Evolutionary conservation across 2,329 filamentous ascomycete genomes (phyloP).

Genomic region (Chalara sp.): DNA sequence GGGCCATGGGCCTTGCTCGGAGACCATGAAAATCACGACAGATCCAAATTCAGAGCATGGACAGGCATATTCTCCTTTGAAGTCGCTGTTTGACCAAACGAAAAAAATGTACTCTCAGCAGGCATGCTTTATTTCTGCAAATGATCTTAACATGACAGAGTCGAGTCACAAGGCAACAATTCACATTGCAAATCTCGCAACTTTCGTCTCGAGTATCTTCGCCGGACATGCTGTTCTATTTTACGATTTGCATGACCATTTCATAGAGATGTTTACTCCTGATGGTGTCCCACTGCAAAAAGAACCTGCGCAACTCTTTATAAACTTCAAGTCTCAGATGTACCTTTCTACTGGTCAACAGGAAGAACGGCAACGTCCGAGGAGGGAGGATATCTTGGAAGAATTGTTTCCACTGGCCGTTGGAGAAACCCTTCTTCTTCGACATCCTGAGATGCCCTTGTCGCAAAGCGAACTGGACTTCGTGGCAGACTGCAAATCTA

Average conservation of each 20-base stretch:
- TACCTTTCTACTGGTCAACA: constrained; percentile 56
- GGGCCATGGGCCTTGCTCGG: constrained; percentile 47
- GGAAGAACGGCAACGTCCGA: constrained; percentile 39
- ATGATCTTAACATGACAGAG: constrained; percentile 44
- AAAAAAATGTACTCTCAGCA: constrained; percentile 54
- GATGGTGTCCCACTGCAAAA: constrained; percentile 50
- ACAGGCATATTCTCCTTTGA: constrained; percentile 55
- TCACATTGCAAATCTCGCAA: constrained; percentile 57
- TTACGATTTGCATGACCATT: constrained; percentile 54
- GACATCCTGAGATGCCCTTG: constrained; percentile 47
- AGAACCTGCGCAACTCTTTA: constrained; percentile 51
- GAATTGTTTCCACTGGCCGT: constrained; percentile 54
- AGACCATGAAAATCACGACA: constrained; percentile 50
- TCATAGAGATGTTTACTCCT: constrained; percentile 57
- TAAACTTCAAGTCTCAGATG: constrained; percentile 61
- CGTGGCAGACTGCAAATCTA: constrained; percentile 43
- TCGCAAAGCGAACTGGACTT: constrained; percentile 55
- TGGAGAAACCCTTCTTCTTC: constrained; percentile 42
- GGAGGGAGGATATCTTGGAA: constrained; percentile 45
- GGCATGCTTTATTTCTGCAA: constrained; percentile 41
- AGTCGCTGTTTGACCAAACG: constrained; percentile 55
- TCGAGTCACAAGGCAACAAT: constrained; percentile 50
- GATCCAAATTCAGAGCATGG: constrained; percentile 47
- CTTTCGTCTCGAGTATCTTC: constrained; percentile 57
- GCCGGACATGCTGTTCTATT: constrained; percentile 59